Conservation (phyloP, 148 eudicot species). For the Chenopodium formosanum region DNA sequence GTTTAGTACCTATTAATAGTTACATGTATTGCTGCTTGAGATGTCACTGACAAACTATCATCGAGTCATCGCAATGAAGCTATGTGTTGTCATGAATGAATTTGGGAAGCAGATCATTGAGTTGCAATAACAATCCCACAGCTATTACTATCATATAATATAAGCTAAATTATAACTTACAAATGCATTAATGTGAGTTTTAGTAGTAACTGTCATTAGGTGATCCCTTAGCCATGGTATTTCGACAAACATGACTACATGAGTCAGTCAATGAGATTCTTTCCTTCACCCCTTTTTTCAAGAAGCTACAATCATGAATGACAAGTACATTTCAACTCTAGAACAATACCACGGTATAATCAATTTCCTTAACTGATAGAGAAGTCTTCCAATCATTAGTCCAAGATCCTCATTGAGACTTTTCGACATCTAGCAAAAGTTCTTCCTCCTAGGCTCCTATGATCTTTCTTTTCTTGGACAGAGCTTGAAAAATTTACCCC, state of each 20-base stretch:
- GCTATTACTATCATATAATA: not conserved
- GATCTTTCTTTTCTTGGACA: conserved; percentile 25
- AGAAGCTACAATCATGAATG: not conserved
- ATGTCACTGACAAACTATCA: too few species aligned
- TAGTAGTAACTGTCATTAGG: not conserved
- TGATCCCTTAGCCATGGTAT: not conserved
- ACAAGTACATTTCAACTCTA: not conserved
- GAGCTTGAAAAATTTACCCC: conserved; percentile 48
- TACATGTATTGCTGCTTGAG: not conserved
- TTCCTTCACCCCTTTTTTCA: not conserved
- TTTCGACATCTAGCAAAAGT: conserved; percentile 1
- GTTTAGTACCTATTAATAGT: not conserved
- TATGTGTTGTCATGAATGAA: not conserved
- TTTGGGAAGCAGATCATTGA: not conserved
- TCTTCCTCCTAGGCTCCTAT: not conserved
- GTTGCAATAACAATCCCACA: not conserved
- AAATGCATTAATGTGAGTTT: too few species aligned
- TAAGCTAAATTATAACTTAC: not conserved
- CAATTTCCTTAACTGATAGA: not conserved
- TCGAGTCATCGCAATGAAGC: not conserved
- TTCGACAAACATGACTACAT: not conserved
- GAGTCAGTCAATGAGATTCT: too few species aligned
- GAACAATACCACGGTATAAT: not conserved
- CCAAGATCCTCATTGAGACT: not conserved
- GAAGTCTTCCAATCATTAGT: not conserved